Evolutionary conservation across 2,329 filamentous ascomycete genomes (phyloP), one percentile per base, ranked within the genome.

Genomic region (Fusarium scirpi): DNA sequence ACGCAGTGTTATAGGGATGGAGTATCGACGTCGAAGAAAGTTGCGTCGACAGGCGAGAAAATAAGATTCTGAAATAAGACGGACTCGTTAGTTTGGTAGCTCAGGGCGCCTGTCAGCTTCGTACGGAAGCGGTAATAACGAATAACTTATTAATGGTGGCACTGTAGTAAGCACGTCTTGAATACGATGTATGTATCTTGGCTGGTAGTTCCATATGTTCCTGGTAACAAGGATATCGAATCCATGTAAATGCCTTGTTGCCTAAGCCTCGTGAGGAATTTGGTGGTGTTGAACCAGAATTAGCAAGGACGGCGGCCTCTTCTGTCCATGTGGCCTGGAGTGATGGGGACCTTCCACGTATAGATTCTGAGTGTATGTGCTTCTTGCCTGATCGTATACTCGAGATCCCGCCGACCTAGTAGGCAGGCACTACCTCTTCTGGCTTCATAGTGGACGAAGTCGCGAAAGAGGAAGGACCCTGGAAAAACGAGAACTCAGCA

Each of bases 121-220:
- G 13, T 25, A 27, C 18, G 7, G 13, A 43, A 22, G 24, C 13
- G 32, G 13, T 13, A 34, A 20, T 44, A 32, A 24, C 18, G 34
- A 38, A 20, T 25, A 51, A 38, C 24, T 12, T 51, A 16, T 22
- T 15, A 11, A 51, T 25, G 22, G 22, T 53, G 24, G 30, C 30
- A 24, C 22, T 24, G 18, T 41, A 40, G 49, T 43, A 53, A 53
- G 49, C 49, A 43, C 49, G 22, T 27, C 49, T 34, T 43, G 12
- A 24, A 12, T 24, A 53, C 27, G 34, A 53, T 53, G 49, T 43
- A 51, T 24, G 30, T 25, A 53, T 53, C 49, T 43, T 53, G 49
- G 34, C 24, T 53, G n/a, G 15, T 41, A 18, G 13, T 43, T 53
- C 48, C 30, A 29, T 53, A 30, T 38, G 34, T 38, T 38, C 34